A percentile compares a stretch with the other conserved stretches of the same genome.
phyloP scores from a whole-genome alignment of 108 stramenopile species.

The Asterionellopsis glacialis region DNA sequence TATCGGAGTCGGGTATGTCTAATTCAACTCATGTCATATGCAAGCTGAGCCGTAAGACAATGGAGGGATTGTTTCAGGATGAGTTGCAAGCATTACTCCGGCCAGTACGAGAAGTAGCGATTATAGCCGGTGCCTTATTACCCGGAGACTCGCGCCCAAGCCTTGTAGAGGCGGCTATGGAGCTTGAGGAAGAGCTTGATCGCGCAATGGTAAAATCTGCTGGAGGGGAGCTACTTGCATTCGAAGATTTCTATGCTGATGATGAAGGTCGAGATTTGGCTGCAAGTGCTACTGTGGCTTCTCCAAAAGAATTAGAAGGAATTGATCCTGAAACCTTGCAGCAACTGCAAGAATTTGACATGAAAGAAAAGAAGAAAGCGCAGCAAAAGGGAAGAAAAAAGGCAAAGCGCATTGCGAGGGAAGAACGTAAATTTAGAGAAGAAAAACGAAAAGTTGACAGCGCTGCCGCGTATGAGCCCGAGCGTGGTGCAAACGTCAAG shows the following conservation, averaged over 20 bases:
- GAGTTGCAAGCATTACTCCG: slow-evolving; percentile 61
- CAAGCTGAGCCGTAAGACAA: slow-evolving; percentile 43
- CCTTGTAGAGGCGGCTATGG: slow-evolving; percentile 56
- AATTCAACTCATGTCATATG: slow-evolving; percentile 32
- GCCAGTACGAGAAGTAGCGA: slow-evolving; percentile 80
- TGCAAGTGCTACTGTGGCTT: slow-evolving; percentile 7
- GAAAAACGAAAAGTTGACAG: slow-evolving; percentile 51
- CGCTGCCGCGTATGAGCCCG: not conserved
- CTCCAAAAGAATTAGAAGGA: not conserved
- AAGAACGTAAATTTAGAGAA: slow-evolving; percentile 58
- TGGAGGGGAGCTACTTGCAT: slow-evolving; percentile 16
- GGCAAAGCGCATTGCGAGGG: slow-evolving; percentile 52
- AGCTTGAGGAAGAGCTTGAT: slow-evolving; percentile 39
- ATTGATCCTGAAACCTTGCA: slow-evolving; percentile 26
- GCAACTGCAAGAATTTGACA: slow-evolving; percentile 34
- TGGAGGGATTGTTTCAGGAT: slow-evolving; percentile 57
- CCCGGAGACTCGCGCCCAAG: slow-evolving; percentile 79
- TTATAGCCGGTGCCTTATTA: slow-evolving; percentile 74
- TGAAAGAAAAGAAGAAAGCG: slow-evolving; percentile 60
- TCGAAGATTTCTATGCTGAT: slow-evolving; percentile 48
- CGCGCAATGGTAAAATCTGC: slow-evolving; percentile 7
- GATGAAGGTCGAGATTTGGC: slow-evolving; percentile 13
- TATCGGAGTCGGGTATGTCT: slow-evolving; percentile 10
- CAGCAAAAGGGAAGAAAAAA: slow-evolving; percentile 76
- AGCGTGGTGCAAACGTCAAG: slow-evolving; percentile 25